phyloP scores from a whole-genome alignment of 176 grass and related monocot species.

The Zizania latifolia region DNA sequence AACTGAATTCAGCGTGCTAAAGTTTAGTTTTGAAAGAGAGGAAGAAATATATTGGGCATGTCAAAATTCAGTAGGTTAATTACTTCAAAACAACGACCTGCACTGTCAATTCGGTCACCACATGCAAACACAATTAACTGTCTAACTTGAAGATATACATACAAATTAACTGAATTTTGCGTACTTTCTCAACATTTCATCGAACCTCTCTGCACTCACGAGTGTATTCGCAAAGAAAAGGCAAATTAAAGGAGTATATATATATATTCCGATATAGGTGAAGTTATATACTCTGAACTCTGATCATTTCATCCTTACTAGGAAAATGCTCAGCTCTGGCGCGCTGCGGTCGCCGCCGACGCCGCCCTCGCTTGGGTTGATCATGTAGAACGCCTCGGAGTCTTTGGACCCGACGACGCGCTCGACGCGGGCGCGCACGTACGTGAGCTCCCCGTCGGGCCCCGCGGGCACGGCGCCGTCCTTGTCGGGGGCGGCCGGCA shows the following conservation, averaged over 20 bases:
- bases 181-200: not conserved
- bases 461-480: constrained; percentile 33
- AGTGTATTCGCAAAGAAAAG: constrained; percentile 10
- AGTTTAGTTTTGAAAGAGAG: not conserved
- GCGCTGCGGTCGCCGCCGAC: not conserved
- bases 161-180: constrained; percentile 10
- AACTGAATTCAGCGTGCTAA: not conserved
- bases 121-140: not conserved
- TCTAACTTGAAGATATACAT: constrained; percentile 1
- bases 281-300: not conserved
- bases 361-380: constrained; percentile 62
- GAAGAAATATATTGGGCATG: too few species aligned
- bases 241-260: not conserved
- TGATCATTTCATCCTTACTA: constrained; percentile 81
- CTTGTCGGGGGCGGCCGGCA: constrained; percentile 61
- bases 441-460: constrained; percentile 76
- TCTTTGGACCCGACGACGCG: constrained; percentile 88
- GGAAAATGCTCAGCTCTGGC: constrained; percentile 82
- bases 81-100: not conserved
- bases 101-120: not conserved
- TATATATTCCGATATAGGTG: not conserved
- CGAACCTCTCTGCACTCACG: not conserved
- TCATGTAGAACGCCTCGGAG: constrained; percentile 94
- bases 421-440: constrained; percentile 86
- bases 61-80: too few species aligned